phyloP scores from a whole-genome alignment of 352 stramenopile species.

The Thraustochytrium sp. region DNA sequence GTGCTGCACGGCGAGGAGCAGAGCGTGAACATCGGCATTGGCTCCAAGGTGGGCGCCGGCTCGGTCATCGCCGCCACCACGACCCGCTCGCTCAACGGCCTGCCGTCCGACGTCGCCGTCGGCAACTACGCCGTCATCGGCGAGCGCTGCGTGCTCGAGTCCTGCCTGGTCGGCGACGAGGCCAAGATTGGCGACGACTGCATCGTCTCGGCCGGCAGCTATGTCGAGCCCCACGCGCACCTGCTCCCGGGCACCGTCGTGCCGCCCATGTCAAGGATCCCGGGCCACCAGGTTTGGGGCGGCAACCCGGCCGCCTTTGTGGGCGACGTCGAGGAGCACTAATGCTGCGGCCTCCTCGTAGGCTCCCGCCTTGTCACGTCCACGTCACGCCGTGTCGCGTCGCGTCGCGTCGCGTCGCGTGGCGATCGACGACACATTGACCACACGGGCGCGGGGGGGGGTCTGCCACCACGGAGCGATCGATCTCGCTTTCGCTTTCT shows the following conservation, averaged over 20 bases:
- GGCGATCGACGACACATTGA: too few relatives aligned
- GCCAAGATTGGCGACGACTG: constrained; percentile 31
- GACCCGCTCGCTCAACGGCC: background rate
- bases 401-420: too few relatives aligned
- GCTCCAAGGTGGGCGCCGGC: background rate
- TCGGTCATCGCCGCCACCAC: background rate
- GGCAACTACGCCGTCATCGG: background rate
- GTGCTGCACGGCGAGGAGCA: background rate
- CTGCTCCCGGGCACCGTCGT: constrained; percentile 25
- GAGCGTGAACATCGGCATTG: background rate
- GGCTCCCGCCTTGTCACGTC: too few relatives aligned
- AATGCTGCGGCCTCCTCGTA: too few relatives aligned
- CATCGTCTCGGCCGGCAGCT: constrained; percentile 9
- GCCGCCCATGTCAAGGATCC: background rate
- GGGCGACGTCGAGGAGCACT: background rate
- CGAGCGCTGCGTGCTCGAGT: constrained; percentile 25
- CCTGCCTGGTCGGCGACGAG: background rate
- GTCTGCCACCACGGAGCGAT: too few relatives aligned
- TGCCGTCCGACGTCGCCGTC: background rate
- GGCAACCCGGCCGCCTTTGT: constrained; percentile 32
- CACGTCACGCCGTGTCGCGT: too few relatives aligned
- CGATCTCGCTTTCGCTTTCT: too few relatives aligned
- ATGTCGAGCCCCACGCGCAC: background rate
- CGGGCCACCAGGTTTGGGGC: background rate
- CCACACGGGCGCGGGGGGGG: too few relatives aligned